Evolutionary conservation across 2,329 filamentous ascomycete species (phyloP), one percentile per base, ranked within the genome.

Genomic region (Huntiella decipiens): DNA sequence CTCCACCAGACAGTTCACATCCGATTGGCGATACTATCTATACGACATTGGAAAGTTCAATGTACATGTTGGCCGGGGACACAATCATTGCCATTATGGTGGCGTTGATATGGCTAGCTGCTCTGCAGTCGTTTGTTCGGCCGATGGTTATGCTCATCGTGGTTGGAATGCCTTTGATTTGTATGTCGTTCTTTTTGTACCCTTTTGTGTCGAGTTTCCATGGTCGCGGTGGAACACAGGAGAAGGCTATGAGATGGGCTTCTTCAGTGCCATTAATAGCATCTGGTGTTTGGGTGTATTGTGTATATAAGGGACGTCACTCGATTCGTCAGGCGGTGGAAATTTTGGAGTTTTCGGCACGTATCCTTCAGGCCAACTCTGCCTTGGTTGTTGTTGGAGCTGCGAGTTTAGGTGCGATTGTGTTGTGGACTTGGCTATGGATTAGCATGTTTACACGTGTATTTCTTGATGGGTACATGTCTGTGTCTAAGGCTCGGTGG

Each of bases 401-500:
- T 55, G 75, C 70, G 8, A 81, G 80, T 16, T 70, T 96, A 11
- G 71, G 66, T 5, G 66, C 78, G 19, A 80, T 93, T 38, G 82
- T 95, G 7, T 65, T 75, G 11, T 96, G 87, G 81, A 95, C 87
- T 0, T 98, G 91, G 91, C 61, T 82, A 5, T 98, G 91, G 91
- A 75, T 96, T 53, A 77, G 78, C 54, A 95, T 98, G 86, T 96
- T 98, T 61, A 88, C 87, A 5, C 74, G 86, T 38, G 79, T 96
- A 49, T 98, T 98, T 60, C 75, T 96, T 49, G 85, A 84, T n/a
- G 91, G 91, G 0, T 82, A 87, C 60, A 77, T 88, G 52, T 76
- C 77, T 12, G 74, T 71, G 50, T 65, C 59, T 15, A 65, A 78
- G 28, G 65, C 68, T 0, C 60, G 61, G 37, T 95, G 92, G 61